These are phyloP conservation scores for Marasmius fiardii DNA, from an alignment of 1,284 basidiomycete genomes.

Conservation along the genomic window DNA sequence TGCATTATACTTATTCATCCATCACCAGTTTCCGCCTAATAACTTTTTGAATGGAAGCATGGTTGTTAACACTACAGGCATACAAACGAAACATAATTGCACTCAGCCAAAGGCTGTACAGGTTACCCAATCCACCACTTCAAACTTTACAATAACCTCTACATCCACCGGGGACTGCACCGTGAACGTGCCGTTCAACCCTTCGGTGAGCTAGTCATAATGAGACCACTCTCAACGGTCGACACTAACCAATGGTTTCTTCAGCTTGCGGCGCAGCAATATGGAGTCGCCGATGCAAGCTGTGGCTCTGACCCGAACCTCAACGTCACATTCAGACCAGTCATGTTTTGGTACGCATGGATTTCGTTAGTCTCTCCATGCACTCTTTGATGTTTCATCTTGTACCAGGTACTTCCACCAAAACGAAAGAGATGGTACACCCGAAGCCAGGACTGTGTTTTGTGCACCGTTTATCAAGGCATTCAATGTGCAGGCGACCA, in stretches of 20 bases:
- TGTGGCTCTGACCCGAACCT: conserved; percentile 29
- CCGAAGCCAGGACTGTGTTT: conserved; percentile 48
- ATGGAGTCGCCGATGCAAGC: conserved; percentile 37
- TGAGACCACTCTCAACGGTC: too few species aligned
- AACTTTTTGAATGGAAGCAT: conserved; percentile 49
- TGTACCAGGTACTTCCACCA: conserved; percentile 38
- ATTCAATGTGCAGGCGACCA: conserved; percentile 39
- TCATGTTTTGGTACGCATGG: conserved; percentile 58
- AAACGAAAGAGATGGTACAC: conserved; percentile 22
- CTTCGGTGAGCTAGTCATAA: conserved; percentile 28
- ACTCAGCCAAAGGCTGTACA: conserved; percentile 28
- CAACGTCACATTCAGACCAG: conserved; percentile 44
- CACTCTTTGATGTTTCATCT: neutral
- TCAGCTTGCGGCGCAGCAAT: conserved; percentile 39
- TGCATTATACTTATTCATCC: neutral
- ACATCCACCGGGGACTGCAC: conserved; percentile 43
- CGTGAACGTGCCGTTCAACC: conserved; percentile 33
- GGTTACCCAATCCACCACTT: conserved; percentile 11
- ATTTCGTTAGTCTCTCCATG: neutral
- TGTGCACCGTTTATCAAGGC: conserved; percentile 48
- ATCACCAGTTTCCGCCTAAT: conserved; percentile 34
- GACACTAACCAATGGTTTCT: too few species aligned
- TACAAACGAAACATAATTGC: conserved; percentile 48
- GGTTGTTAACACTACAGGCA: conserved; percentile 48
- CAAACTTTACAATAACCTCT: conserved; percentile 34